Conservation (phyloP, 805 yeast genomes). For the Wickerhamiella brachini region DNA sequence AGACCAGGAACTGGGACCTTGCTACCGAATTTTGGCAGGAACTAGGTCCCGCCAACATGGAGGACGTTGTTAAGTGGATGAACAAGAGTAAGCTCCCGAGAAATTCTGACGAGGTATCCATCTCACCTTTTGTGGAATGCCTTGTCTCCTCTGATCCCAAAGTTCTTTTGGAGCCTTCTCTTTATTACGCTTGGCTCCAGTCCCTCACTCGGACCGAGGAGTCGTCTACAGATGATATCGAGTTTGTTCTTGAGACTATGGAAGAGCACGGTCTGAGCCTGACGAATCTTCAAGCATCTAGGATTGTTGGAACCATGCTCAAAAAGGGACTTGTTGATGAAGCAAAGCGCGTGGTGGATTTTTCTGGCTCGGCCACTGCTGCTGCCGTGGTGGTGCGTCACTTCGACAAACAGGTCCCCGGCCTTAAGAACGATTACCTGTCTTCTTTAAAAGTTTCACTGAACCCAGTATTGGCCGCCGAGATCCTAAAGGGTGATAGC, state of each 20-base stretch:
- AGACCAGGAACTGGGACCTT: background rate
- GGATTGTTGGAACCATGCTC: background rate
- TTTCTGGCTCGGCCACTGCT: background rate
- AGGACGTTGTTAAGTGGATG: background rate
- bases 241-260: background rate
- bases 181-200: background rate
- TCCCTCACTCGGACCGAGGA: background rate
- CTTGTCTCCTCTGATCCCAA: background rate
- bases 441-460: background rate
- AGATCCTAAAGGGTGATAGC: slow-evolving; percentile 1
- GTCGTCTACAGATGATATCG: background rate
- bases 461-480: slow-evolving; percentile 3
- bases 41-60: background rate
- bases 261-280: background rate
- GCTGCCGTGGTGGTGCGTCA: background rate
- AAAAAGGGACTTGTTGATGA: background rate
- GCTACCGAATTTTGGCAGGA: background rate
- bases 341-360: background rate
- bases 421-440: background rate
- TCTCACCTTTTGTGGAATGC: background rate
- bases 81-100: background rate
- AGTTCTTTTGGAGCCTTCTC: background rate
- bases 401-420: background rate
- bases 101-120: background rate
- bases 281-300: background rate